These are phyloP conservation scores for Stagonosporopsis cucurbitacearum DNA, from an alignment of 2,329 filamentous ascomycete genomes.

Conservation along the genomic window DNA sequence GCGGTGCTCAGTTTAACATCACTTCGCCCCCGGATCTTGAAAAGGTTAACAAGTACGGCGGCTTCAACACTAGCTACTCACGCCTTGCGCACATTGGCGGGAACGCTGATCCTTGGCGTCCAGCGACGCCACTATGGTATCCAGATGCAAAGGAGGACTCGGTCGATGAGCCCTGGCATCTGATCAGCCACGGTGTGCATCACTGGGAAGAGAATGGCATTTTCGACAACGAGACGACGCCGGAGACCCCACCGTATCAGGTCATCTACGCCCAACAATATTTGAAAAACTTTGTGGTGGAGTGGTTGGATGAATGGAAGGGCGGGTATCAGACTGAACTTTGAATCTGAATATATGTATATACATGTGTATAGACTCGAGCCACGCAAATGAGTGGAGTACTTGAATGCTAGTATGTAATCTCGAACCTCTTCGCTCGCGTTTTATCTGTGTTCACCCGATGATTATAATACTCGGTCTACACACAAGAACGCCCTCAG, in stretches of 20 bases:
- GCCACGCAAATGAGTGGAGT: too few species aligned
- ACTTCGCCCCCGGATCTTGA: constrained; percentile 66
- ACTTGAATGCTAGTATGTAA: too few species aligned
- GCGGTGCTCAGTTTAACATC: constrained; percentile 73
- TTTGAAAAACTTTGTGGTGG: constrained; percentile 67
- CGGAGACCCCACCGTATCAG: constrained; percentile 63
- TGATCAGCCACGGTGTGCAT: constrained; percentile 78
- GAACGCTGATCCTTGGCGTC: constrained; percentile 79
- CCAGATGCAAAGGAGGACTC: constrained; percentile 66
- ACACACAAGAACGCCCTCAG: too few species aligned
- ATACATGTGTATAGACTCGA: too few species aligned
- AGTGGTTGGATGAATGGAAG: constrained; percentile 62
- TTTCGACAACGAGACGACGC: constrained; percentile 67
- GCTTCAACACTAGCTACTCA: constrained; percentile 73
- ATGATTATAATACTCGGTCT: too few species aligned
- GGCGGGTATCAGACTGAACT: constrained; percentile 18
- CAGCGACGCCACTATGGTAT: constrained; percentile 73
- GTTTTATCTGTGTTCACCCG: too few species aligned
- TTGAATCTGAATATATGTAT: background rate
- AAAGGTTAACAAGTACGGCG: constrained; percentile 78
- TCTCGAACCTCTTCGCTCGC: too few species aligned
- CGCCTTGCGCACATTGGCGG: constrained; percentile 81
- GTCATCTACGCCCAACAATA: constrained; percentile 65
- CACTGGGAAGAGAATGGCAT: constrained; percentile 80
- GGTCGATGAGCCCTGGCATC: constrained; percentile 70